Conservation (phyloP, 306 rosid species). For the Crataegus laevigata region DNA sequence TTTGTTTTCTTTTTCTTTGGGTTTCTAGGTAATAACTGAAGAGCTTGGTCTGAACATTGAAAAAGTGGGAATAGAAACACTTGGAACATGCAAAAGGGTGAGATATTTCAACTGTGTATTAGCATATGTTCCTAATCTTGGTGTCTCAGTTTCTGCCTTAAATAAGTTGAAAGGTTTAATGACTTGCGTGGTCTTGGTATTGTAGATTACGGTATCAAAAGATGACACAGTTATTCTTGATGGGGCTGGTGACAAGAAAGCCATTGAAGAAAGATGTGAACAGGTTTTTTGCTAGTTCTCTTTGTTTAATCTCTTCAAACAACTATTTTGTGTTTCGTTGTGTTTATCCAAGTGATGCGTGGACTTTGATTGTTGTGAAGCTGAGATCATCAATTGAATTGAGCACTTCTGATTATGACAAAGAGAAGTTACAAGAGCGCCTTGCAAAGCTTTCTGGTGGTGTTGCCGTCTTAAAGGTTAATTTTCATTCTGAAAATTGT, state of each 20-base stretch:
- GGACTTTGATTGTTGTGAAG: constrained; percentile 18
- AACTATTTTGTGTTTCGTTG: not conserved
- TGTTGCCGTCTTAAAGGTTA: constrained; percentile 47
- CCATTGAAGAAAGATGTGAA: constrained; percentile 84
- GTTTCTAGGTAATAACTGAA: constrained; percentile 73
- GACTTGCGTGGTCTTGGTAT: not conserved
- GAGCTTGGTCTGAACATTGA: constrained; percentile 88
- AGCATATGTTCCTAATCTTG: not conserved
- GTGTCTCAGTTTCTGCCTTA: not conserved
- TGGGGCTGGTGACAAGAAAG: constrained; percentile 89
- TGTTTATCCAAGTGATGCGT: not conserved
- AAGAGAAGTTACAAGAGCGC: constrained; percentile 41
- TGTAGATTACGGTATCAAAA: constrained; percentile 72
- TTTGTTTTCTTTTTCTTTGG: not conserved
- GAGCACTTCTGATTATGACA: constrained; percentile 53
- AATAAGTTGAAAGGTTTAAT: not conserved
- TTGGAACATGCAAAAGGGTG: constrained; percentile 92
- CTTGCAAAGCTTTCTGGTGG: constrained; percentile 51
- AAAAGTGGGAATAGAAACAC: constrained; percentile 58
- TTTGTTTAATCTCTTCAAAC: not conserved
- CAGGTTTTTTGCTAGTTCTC: constrained; percentile 43
- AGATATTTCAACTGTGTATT: not conserved
- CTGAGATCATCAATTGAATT: constrained; percentile 37
- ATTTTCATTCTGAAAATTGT: not conserved
- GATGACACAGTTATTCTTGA: constrained; percentile 90